Evolutionary conservation across 164 flowering plant species (phyloP).

Genomic region (Vitis vinifera): ASM3070453v1 NC_081806.1:4811501-4812000

Average conservation of each 20-base stretch:
- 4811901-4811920: slow-evolving; percentile 93
- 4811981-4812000: slow-evolving; percentile 49
- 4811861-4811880: slow-evolving; percentile 57
- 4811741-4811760: slow-evolving; percentile 52
- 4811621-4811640: slow-evolving; percentile 48
- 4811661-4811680: slow-evolving; percentile 70
- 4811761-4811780: slow-evolving; percentile 90
- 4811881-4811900: slow-evolving; percentile 76
- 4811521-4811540: no score
- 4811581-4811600: slow-evolving; percentile 51
- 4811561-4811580: neutral
- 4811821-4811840: neutral
- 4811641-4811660: slow-evolving; percentile 53
- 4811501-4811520: neutral
- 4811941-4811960: slow-evolving; percentile 70
- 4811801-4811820: neutral
- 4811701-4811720: slow-evolving; percentile 52
- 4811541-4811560: neutral
- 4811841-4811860: no score
- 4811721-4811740: slow-evolving; percentile 35
- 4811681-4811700: slow-evolving; percentile 58
- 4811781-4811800: slow-evolving; percentile 61
- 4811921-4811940: slow-evolving; percentile 92
- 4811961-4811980: slow-evolving; percentile 47
- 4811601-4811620: slow-evolving; percentile 30